Conservation (phyloP, 306 rosid genomes). For the Cucumis melo region DNA sequence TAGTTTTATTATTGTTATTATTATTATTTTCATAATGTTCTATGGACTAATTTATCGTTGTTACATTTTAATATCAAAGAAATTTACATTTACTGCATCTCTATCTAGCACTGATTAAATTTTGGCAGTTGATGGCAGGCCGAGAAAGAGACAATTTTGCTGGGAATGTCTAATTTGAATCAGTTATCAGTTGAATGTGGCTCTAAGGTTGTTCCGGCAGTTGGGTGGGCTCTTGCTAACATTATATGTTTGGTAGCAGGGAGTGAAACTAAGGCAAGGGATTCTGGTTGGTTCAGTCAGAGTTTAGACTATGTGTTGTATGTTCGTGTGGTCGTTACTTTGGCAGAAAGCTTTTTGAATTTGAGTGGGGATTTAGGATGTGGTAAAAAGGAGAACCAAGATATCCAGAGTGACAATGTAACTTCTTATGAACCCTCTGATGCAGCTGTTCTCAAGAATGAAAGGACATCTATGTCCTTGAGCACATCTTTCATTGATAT, state of each 20-base stretch:
- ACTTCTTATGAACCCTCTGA: slow-evolving; percentile 21
- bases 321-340: slow-evolving; percentile 40
- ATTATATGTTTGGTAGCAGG: slow-evolving; percentile 53
- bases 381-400: slow-evolving; percentile 28
- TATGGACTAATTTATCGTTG: background rate
- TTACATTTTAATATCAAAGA: background rate
- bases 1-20: no score
- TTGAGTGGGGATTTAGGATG: slow-evolving; percentile 43
- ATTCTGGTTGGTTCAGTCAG: slow-evolving; percentile 47
- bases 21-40: background rate
- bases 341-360: slow-evolving; percentile 49
- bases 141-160: slow-evolving; percentile 54
- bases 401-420: slow-evolving; percentile 26
- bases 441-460: slow-evolving; percentile 22
- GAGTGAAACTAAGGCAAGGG: slow-evolving; percentile 32
- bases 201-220: slow-evolving; percentile 51
- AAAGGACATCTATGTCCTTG: slow-evolving; percentile 28
- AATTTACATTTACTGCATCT: background rate
- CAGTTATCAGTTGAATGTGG: slow-evolving; percentile 26
- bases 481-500: slow-evolving; percentile 45
- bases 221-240: slow-evolving; percentile 92
- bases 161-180: slow-evolving; percentile 42
- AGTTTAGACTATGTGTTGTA: slow-evolving; percentile 53
- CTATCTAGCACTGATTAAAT: slow-evolving; percentile 69
- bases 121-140: slow-evolving; percentile 96